Evolutionary conservation across 441 rosid species (phyloP).

Genomic region (Syzygium malaccense): DNA sequence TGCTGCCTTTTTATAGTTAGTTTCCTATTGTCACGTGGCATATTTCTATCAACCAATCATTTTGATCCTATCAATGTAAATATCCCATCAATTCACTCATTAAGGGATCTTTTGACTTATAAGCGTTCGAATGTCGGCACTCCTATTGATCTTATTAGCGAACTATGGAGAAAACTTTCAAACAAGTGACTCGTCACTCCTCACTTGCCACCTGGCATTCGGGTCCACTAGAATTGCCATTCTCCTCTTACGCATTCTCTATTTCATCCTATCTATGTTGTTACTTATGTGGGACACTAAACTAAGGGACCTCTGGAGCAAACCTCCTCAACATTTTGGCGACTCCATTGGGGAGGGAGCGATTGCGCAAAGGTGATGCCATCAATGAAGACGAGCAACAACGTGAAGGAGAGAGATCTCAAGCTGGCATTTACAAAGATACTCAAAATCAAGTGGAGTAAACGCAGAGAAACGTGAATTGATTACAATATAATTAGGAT

Average conservation of each 20-base stretch:
- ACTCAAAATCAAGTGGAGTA: background rate
- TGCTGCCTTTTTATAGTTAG: background rate
- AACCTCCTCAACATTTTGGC: background rate
- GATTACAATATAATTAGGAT: background rate
- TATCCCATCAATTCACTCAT: background rate
- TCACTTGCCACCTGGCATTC: background rate
- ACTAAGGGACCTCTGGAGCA: background rate
- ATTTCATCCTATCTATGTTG: background rate
- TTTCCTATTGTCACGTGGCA: background rate
- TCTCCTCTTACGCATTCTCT: background rate
- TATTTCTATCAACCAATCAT: too few relatives aligned
- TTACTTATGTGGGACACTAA: background rate
- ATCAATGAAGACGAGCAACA: background rate
- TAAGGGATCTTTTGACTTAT: background rate
- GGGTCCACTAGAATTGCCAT: background rate
- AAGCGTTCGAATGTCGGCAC: background rate
- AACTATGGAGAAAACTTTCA: background rate
- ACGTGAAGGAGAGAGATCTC: background rate
- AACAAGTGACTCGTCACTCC: background rate
- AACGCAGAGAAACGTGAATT: background rate
- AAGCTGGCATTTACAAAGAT: background rate
- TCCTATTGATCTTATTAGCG: background rate
- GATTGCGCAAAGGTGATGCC: background rate
- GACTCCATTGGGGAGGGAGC: background rate
- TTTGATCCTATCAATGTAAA: background rate